phyloP scores from a whole-genome alignment of 306 rosid genomes.

The Vicia villosa region DNA sequence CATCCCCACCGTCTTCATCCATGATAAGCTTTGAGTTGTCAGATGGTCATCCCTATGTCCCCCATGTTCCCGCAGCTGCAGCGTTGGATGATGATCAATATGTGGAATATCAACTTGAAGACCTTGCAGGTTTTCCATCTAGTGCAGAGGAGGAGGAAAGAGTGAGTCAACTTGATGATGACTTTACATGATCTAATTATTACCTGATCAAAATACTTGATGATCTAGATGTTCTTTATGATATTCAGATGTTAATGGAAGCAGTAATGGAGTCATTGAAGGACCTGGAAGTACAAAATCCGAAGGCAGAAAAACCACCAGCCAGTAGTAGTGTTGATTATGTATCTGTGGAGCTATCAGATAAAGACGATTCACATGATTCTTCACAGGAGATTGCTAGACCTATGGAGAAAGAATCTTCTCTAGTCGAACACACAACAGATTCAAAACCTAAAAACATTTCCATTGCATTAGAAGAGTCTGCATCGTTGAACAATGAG shows the following conservation, averaged over 20 bases:
- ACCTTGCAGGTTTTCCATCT: conserved; percentile 86
- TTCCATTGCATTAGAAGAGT: conserved; percentile 44
- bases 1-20: conserved; percentile 65
- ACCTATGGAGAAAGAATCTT: conserved; percentile 37
- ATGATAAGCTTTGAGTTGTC: conserved; percentile 95
- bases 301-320: conserved; percentile 50
- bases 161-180: conserved; percentile 55
- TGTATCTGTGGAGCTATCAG: conserved; percentile 35
- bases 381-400: conserved; percentile 37
- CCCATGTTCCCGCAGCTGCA: conserved; percentile 66
- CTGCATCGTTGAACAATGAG: conserved; percentile 43
- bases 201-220: not conserved
- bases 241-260: conserved; percentile 88
- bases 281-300: conserved; percentile 57
- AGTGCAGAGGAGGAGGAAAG: conserved; percentile 89
- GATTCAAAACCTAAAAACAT: conserved; percentile 48
- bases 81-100: conserved; percentile 75
- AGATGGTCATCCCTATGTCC: conserved; percentile 68
- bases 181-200: conserved; percentile 23
- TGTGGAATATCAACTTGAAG: conserved; percentile 85
- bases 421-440: conserved; percentile 38
- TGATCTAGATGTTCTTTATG: no score
- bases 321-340: conserved; percentile 39
- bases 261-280: conserved; percentile 82
- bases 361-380: conserved; percentile 45